Conservation (phyloP, 1,284 basidiomycete genomes). For the Papiliotrema terrestris region DNA sequence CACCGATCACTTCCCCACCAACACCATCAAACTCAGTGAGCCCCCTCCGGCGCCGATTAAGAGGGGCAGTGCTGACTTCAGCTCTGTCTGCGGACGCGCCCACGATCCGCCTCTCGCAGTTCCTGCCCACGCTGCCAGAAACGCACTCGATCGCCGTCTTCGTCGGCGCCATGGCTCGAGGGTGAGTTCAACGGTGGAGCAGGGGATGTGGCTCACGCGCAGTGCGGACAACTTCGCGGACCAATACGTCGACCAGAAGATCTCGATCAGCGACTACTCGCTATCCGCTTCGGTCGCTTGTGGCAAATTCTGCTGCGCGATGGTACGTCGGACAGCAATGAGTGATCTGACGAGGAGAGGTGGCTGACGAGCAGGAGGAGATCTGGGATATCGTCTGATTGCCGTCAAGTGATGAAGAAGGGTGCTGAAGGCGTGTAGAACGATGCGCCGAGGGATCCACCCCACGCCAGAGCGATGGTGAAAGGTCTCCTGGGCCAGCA, state of each 20-base stretch:
- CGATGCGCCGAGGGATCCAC: too few species aligned
- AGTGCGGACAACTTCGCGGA: conserved; percentile 94
- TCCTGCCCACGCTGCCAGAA: conserved; percentile 74
- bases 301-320: conserved; percentile 73
- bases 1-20: conserved; percentile 88
- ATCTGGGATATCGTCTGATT: conserved; percentile 59
- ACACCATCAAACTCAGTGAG: conserved; percentile 92
- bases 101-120: conserved; percentile 74
- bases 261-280: conserved; percentile 91
- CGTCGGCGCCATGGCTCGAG: conserved; percentile 95
- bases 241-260: conserved; percentile 90
- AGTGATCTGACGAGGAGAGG: too few species aligned
- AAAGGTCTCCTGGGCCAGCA: too few species aligned
- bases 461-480: too few species aligned
- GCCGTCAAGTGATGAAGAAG: background rate
- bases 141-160: conserved; percentile 91
- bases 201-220: background rate
- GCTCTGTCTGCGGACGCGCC: conserved; percentile 90
- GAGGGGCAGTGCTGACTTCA: conserved; percentile 37
- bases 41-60: background rate
- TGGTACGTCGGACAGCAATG: conserved; percentile 36
- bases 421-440: too few species aligned
- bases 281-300: conserved; percentile 94
- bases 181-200: conserved; percentile 46
- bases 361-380: conserved; percentile 50